A percentile compares a stretch with the other conserved stretches of the same genome.
Evolutionary conservation across 805 yeast genomes (phyloP).

Genomic region (Candida khao-thaluensis): DNA sequence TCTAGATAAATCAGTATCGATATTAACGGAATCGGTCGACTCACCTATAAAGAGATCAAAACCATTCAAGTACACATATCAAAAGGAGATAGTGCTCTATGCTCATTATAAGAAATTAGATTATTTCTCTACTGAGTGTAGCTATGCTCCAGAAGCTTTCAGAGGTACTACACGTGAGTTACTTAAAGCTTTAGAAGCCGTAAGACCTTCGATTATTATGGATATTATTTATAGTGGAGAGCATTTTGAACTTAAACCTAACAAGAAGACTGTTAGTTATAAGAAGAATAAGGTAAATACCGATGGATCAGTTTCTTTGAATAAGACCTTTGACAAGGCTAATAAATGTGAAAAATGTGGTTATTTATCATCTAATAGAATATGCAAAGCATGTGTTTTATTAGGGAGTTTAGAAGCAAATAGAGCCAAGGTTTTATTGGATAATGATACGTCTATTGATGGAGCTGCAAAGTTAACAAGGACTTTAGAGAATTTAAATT

Average conservation of each 20-base stretch:
- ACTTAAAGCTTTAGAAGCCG: constrained; percentile 84
- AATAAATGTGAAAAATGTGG: constrained; percentile 87
- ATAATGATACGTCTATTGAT: constrained; percentile 47
- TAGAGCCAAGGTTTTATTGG: constrained; percentile 65
- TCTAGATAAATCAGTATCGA: constrained; percentile 81
- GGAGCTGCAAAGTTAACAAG: constrained; percentile 66
- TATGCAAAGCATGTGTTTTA: constrained; percentile 91
- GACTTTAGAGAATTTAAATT: constrained; percentile 62
- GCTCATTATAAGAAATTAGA: constrained; percentile 96
- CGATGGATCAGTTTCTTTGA: constrained; percentile 61
- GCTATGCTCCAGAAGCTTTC: constrained; percentile 98
- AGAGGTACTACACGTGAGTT: constrained; percentile 95
- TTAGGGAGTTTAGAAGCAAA: constrained; percentile 79
- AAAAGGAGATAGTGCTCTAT: constrained; percentile 93
- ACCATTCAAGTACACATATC: constrained; percentile 94
- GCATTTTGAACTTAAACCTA: constrained; percentile 63
- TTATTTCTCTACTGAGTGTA: constrained; percentile 95
- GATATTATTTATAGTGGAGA: constrained; percentile 96
- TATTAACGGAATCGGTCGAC: constrained; percentile 77
- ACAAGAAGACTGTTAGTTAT: constrained; percentile 44
- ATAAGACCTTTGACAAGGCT: constrained; percentile 51
- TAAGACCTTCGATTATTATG: constrained; percentile 88
- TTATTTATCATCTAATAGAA: constrained; percentile 79
- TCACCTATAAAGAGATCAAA: constrained; percentile 92
- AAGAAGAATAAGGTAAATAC: constrained; percentile 35